phyloP scores from a whole-genome alignment of 139 green algal species.

The Bryopsis sp. region DNA sequence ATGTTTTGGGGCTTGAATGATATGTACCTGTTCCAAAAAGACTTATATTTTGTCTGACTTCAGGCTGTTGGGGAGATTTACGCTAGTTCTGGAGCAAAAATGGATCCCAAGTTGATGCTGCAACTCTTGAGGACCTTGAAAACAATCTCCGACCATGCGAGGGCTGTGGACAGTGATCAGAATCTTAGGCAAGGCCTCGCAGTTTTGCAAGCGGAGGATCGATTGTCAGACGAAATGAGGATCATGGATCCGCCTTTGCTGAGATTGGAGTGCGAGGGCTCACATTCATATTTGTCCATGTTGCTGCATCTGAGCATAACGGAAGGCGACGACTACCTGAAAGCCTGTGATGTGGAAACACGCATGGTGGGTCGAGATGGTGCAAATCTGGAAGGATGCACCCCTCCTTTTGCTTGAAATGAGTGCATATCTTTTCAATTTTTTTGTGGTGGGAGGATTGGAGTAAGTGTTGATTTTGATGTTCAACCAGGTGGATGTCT shows the following conservation, averaged over 20 bases:
- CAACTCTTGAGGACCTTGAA: conserved; percentile 59
- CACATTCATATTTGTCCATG: conserved; percentile 74
- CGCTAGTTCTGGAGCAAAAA: conserved; percentile 25
- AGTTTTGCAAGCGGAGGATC: conserved; percentile 54
- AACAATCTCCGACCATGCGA: conserved; percentile 47
- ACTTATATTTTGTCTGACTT: no score
- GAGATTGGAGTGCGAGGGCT: conserved; percentile 78
- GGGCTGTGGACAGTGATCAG: conserved; percentile 56
- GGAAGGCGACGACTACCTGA: conserved; percentile 12
- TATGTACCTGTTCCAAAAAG: no score
- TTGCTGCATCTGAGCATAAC: conserved; percentile 43
- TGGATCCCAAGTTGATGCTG: conserved; percentile 30
- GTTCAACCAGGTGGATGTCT: conserved; percentile 45
- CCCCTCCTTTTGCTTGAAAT: no score
- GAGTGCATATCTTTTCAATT: no score
- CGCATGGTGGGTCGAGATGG: no score
- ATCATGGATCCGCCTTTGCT: conserved; percentile 87
- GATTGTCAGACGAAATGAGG: conserved; percentile 34
- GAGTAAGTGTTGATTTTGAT: no score
- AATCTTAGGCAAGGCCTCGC: conserved; percentile 48
- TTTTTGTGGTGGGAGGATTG: no score
- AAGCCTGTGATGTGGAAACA: conserved; percentile 27
- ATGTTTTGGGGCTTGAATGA: no score
- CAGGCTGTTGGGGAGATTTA: conserved; percentile 50
- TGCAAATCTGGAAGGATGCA: no score